Percentiles rank a stretch among this genome's conserved stretches.
Evolutionary conservation across 257 asterid genomes (phyloP).

Genomic region (Capsicum chinense): DNA sequence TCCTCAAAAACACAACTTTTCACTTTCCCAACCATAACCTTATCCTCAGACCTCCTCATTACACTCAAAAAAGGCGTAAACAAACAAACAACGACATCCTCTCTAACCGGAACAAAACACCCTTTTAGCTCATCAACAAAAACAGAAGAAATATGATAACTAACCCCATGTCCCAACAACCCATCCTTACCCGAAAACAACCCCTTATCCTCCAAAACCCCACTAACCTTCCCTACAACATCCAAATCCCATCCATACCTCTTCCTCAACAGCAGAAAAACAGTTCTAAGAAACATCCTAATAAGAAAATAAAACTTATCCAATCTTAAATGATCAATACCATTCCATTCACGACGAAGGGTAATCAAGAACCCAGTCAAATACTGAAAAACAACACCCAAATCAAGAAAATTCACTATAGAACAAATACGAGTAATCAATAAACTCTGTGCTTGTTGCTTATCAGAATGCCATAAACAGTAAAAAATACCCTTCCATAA

Average conservation of each 20-base stretch:
- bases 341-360: constrained; percentile 87
- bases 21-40: constrained; percentile 79
- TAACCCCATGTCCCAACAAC: constrained; percentile 77
- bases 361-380: constrained; percentile 68
- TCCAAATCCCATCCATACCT: constrained; percentile 67
- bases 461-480: constrained; percentile 93
- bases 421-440: constrained; percentile 63
- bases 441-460: constrained; percentile 73
- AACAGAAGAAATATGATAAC: constrained; percentile 81
- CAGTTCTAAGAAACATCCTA: constrained; percentile 62
- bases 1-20: constrained; percentile 74
- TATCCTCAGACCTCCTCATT: constrained; percentile 58
- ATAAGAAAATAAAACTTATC: constrained; percentile 89
- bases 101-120: constrained; percentile 55
- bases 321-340: constrained; percentile 84
- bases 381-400: constrained; percentile 63
- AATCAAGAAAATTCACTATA: constrained; percentile 59
- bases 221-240: constrained; percentile 51
- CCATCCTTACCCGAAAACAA: too few species aligned
- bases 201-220: constrained; percentile 43
- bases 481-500: constrained; percentile 94
- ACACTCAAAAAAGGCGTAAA: constrained; percentile 69
- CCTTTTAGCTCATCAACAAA: constrained; percentile 81
- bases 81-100: constrained; percentile 61
- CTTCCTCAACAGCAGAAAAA: constrained; percentile 63